phyloP scores from a whole-genome alignment of 805 yeast species.

The Wickerhamiella nectarea region DNA sequence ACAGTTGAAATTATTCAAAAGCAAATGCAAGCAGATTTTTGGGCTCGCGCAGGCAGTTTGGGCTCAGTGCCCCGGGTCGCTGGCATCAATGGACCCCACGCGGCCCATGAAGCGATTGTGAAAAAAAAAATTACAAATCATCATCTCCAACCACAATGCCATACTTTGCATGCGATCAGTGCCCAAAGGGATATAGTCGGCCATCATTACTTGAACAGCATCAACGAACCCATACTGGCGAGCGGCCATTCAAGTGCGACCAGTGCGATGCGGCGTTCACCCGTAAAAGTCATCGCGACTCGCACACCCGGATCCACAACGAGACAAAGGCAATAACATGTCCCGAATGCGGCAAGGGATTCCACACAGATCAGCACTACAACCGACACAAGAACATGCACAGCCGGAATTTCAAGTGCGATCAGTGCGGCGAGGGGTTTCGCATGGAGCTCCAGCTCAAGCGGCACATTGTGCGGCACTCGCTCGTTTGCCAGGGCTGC shows the following conservation, averaged over 20 bases:
- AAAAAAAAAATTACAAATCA: background rate
- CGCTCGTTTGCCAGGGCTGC: constrained; percentile 32
- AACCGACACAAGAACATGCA: constrained; percentile 76
- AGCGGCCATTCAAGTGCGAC: constrained; percentile 60
- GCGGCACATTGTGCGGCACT: constrained; percentile 45
- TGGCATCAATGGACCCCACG: too few species aligned
- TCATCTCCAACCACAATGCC: constrained; percentile 1
- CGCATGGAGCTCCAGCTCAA: constrained; percentile 62
- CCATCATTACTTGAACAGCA: constrained; percentile 82
- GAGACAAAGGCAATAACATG: constrained; percentile 61
- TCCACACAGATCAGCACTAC: constrained; percentile 66
- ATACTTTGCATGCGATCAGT: constrained; percentile 48
- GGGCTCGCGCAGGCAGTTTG: too few species aligned
- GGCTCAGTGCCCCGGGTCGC: too few species aligned
- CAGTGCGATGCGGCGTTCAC: constrained; percentile 53
- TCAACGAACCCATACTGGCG: constrained; percentile 59
- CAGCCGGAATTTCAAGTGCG: constrained; percentile 48
- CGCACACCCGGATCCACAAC: constrained; percentile 57
- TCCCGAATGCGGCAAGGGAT: constrained; percentile 65
- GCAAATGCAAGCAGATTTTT: too few species aligned
- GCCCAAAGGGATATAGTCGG: constrained; percentile 62
- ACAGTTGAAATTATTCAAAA: background rate
- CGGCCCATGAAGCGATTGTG: too few species aligned
- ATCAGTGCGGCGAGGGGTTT: constrained; percentile 53
- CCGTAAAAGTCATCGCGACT: constrained; percentile 65